Conservation (phyloP, 108 stramenopile genomes). For the Nitzschia sp. region DNA sequence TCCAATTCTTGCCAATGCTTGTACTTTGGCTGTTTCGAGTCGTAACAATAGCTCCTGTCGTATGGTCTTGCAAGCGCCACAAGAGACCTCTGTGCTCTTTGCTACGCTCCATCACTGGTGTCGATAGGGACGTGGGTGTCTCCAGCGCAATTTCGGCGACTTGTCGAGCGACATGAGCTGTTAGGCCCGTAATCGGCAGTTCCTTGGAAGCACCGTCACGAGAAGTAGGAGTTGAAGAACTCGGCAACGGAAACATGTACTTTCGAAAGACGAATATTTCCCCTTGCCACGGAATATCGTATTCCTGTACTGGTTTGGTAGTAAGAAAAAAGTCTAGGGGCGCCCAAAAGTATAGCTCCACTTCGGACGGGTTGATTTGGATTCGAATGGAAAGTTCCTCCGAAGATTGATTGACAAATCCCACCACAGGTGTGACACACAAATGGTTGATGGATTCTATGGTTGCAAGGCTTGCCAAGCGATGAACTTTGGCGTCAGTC, state of each 20-base stretch:
- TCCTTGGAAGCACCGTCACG: not conserved
- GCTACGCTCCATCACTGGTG: not conserved
- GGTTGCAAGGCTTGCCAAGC: conserved; percentile 44
- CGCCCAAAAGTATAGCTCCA: conserved; percentile 67
- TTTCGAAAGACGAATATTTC: conserved; percentile 57
- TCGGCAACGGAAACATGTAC: conserved; percentile 38
- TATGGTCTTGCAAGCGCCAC: not conserved
- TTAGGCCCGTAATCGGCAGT: conserved; percentile 69
- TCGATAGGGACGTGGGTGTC: not conserved
- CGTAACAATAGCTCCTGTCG: not conserved
- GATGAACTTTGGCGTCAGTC: conserved; percentile 5
- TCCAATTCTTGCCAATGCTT: conserved; percentile 11
- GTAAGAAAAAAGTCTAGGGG: conserved; percentile 48
- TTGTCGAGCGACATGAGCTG: conserved; percentile 59
- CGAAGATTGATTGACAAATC: not conserved
- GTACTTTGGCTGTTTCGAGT: not conserved
- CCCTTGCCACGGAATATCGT: conserved; percentile 39
- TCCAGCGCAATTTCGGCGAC: conserved; percentile 39
- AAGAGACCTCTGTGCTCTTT: not conserved
- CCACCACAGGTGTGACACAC: conserved; percentile 75
- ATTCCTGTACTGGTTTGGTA: conserved; percentile 6
- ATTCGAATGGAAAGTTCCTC: conserved; percentile 4
- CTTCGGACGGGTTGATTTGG: conserved; percentile 56
- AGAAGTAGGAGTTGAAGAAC: not conserved
- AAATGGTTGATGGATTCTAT: conserved; percentile 51